phyloP scores from a whole-genome alignment of 306 rosid species.

The Oemleria cerasiformis region DNA sequence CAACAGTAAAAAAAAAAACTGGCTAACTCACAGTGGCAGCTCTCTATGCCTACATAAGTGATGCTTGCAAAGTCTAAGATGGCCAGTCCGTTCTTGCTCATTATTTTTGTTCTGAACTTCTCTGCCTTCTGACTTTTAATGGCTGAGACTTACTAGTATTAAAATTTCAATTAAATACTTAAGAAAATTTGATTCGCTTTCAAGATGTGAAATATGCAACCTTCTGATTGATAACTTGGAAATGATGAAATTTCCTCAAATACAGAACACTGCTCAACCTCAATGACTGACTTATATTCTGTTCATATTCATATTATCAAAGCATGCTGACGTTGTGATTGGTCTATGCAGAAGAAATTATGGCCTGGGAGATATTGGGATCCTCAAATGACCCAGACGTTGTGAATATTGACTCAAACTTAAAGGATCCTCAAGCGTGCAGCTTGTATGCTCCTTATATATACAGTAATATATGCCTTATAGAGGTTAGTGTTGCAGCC shows the following conservation, averaged over 20 bases:
- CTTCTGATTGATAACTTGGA: background rate
- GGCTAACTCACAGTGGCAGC: background rate
- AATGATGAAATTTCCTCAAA: background rate
- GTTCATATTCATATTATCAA: constrained; percentile 1
- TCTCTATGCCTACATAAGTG: background rate
- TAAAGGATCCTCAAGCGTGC: constrained; percentile 64
- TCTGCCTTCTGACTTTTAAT: background rate
- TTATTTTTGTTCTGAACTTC: background rate
- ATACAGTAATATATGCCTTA: constrained; percentile 45
- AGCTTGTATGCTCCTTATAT: constrained; percentile 72
- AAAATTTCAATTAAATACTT: background rate
- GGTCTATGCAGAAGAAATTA: constrained; percentile 47
- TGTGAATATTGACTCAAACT: constrained; percentile 54
- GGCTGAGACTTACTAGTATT: background rate
- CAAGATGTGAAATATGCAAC: background rate
- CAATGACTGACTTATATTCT: background rate
- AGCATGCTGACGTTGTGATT: constrained; percentile 21
- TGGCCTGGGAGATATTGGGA: constrained; percentile 35
- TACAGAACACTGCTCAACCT: background rate
- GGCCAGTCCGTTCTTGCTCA: background rate
- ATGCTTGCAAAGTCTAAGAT: background rate
- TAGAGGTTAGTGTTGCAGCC: constrained; percentile 63
- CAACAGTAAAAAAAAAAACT: constrained; percentile 1
- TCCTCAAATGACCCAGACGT: constrained; percentile 35
- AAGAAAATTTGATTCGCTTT: background rate